phyloP scores from a whole-genome alignment of 805 yeast species.

The Starmerella kuoi region DNA sequence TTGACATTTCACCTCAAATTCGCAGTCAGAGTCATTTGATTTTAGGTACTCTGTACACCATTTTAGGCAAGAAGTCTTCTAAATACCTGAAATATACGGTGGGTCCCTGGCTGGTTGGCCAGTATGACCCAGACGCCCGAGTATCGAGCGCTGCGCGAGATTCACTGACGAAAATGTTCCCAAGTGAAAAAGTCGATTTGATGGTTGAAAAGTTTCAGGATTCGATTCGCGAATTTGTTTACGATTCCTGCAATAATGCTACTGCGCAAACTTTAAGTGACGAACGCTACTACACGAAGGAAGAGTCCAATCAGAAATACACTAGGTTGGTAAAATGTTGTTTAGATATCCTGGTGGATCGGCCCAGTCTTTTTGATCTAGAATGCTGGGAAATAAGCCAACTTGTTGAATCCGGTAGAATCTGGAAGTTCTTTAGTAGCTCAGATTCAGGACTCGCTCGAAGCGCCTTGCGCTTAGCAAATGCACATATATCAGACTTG shows the following conservation, averaged over 20 bases:
- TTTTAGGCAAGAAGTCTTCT: conserved; percentile 44
- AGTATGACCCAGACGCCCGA: conserved; percentile 54
- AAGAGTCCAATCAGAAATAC: conserved; percentile 56
- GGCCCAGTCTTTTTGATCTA: conserved; percentile 9
- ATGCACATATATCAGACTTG: conserved; percentile 23
- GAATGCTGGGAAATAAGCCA: conserved; percentile 21
- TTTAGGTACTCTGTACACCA: conserved; percentile 43
- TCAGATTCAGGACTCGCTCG: conserved; percentile 36
- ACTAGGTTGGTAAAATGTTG: conserved; percentile 43
- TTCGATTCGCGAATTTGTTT: conserved; percentile 44
- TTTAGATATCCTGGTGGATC: conserved; percentile 24
- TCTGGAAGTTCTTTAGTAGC: conserved; percentile 36
- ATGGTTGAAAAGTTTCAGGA: conserved; percentile 49
- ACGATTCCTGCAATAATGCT: conserved; percentile 45
- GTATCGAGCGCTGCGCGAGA: conserved; percentile 42
- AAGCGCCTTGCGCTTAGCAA: conserved; percentile 32
- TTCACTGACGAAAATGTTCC: conserved; percentile 44
- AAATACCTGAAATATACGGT: conserved; percentile 59
- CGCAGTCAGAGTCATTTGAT: conserved; percentile 51
- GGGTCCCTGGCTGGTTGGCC: conserved; percentile 62
- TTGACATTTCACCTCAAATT: conserved; percentile 56
- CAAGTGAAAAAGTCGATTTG: conserved; percentile 41
- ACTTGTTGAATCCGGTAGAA: conserved; percentile 33
- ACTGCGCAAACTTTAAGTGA: conserved; percentile 57
- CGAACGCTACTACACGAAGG: conserved; percentile 52